Conservation (phyloP, 495 filamentous ascomycete genomes). For the Neurospora sublineolata region DNA sequence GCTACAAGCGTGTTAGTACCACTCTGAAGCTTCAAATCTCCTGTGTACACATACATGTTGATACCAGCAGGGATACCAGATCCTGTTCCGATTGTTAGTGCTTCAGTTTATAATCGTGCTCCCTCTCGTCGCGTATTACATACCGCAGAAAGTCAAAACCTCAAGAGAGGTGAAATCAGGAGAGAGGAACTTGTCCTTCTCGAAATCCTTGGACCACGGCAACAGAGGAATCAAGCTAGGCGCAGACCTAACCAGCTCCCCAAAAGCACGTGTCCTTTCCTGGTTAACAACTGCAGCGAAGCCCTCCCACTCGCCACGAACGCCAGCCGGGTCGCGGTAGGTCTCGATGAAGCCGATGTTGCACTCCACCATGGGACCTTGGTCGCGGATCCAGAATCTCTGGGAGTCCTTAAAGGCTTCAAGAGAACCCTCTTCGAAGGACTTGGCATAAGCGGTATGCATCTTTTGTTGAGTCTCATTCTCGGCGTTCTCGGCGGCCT, state of each 20-base stretch:
- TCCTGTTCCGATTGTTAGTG: slow-evolving; percentile 16
- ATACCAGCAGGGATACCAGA: slow-evolving; percentile 77
- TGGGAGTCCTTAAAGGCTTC: slow-evolving; percentile 85
- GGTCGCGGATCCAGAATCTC: slow-evolving; percentile 83
- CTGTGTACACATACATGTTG: slow-evolving; percentile 31
- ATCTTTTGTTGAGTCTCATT: slow-evolving; percentile 81
- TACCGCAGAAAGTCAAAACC: slow-evolving; percentile 42
- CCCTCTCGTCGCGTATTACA: background rate
- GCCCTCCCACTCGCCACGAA: slow-evolving; percentile 95
- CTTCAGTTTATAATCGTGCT: slow-evolving; percentile 32
- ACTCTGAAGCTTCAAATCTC: background rate
- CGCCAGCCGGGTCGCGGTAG: slow-evolving; percentile 85
- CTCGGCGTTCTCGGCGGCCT: slow-evolving; percentile 62
- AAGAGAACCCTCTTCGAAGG: slow-evolving; percentile 76
- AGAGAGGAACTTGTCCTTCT: slow-evolving; percentile 88
- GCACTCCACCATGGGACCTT: slow-evolving; percentile 76
- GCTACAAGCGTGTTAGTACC: slow-evolving; percentile 41
- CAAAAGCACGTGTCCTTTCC: slow-evolving; percentile 85
- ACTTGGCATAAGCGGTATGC: slow-evolving; percentile 71
- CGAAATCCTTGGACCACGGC: slow-evolving; percentile 80
- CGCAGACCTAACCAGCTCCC: slow-evolving; percentile 67
- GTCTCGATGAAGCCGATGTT: slow-evolving; percentile 96
- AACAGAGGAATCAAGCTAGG: slow-evolving; percentile 75
- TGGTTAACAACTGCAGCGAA: slow-evolving; percentile 64
- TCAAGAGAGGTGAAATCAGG: slow-evolving; percentile 90